Evolutionary conservation across 1,139 yeast species (phyloP).

Genomic region (Yamadazyma mexicana): DNA sequence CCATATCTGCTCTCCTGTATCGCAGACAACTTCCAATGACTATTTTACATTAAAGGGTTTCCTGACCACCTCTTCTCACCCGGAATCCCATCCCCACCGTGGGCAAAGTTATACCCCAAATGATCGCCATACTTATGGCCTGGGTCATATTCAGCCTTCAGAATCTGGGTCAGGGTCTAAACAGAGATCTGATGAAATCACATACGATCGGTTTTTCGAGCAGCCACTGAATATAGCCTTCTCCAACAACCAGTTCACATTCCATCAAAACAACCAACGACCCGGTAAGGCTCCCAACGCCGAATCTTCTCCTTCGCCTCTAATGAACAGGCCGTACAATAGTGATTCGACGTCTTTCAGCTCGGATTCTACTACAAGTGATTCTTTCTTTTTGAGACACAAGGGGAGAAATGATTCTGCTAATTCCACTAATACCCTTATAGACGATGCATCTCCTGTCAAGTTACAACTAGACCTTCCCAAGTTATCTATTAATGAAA

Average conservation of each 20-base stretch:
- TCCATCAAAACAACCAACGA: no score
- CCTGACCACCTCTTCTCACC: neutral
- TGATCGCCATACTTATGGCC: neutral
- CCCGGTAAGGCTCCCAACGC: no score
- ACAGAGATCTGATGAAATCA: neutral
- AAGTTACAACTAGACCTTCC: conserved; percentile 13
- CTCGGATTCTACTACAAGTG: conserved; percentile 24
- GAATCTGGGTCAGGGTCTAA: neutral
- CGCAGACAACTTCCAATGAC: conserved; percentile 4
- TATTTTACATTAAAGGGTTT: conserved; percentile 7
- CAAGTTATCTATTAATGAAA: conserved; percentile 17
- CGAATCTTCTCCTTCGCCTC: neutral
- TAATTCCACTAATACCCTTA: conserved; percentile 26
- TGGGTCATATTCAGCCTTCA: neutral
- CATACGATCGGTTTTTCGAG: neutral
- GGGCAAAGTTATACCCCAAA: neutral
- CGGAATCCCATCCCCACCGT: neutral
- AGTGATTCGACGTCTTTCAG: conserved; percentile 20
- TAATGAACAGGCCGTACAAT: conserved; percentile 3
- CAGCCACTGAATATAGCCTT: no score
- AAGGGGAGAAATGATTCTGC: conserved; percentile 15
- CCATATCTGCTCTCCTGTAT: conserved; percentile 9
- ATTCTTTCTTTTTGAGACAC: conserved; percentile 12
- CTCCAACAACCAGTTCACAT: neutral
- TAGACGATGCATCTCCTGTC: conserved; percentile 19